Percentiles rank a stretch among this genome's conserved stretches.
Evolutionary conservation across 1,284 basidiomycete species (phyloP).

Genomic region (Trichosporon asahii): DNA sequence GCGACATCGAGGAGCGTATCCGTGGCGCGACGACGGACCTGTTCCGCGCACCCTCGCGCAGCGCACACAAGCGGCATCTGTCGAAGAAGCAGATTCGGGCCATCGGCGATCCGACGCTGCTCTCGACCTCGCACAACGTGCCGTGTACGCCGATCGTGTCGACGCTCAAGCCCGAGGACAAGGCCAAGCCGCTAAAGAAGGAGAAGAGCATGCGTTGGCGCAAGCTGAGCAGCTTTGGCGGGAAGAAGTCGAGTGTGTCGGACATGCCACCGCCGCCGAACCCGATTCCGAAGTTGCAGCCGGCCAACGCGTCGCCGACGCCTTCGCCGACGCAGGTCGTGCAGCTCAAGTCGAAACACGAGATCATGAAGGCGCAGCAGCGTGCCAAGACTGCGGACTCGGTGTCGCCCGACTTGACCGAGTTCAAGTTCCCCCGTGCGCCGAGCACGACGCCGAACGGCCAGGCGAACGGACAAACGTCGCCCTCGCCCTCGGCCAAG

Average conservation of each 20-base stretch:
- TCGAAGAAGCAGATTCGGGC: conserved; percentile 23
- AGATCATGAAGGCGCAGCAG: neutral
- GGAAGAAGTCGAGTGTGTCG: conserved; percentile 30
- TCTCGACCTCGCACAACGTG: conserved; percentile 38
- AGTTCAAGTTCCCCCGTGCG: conserved; percentile 7
- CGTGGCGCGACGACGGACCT: conserved; percentile 45
- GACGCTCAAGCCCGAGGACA: conserved; percentile 3
- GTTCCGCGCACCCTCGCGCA: conserved; percentile 39
- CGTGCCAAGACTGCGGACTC: neutral
- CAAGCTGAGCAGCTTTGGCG: conserved; percentile 33
- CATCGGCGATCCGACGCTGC: conserved; percentile 41
- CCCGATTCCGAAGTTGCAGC: neutral
- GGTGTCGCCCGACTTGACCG: neutral
- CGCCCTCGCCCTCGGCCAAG: neutral
- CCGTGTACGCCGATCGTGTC: conserved; percentile 29
- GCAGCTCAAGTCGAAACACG: conserved; percentile 6
- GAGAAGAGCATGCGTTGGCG: conserved; percentile 34
- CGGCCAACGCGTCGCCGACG: neutral
- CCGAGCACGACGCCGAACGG: conserved; percentile 4
- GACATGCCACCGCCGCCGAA: conserved; percentile 19
- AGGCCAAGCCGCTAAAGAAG: conserved; percentile 1
- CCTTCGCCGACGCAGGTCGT: neutral
- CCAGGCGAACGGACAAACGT: neutral
- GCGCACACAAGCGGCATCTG: conserved; percentile 21
- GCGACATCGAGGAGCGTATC: conserved; percentile 48